Percentiles rank a stretch among this genome's conserved stretches.
Evolutionary conservation across 305 asterid species (phyloP).

Genomic region (Solanum aculeatissimum): DNA sequence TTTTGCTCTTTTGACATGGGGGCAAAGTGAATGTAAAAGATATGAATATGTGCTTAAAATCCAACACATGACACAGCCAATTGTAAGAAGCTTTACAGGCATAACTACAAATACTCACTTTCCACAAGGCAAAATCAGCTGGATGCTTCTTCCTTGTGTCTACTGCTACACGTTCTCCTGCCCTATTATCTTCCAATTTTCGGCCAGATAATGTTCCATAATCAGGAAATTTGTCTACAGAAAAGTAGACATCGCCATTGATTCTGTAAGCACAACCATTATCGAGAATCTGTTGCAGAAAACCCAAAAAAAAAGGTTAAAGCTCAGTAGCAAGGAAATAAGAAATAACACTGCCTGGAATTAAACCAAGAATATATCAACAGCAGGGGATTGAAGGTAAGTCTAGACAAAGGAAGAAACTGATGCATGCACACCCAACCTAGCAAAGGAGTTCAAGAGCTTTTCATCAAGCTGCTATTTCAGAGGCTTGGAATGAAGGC

Average conservation of each 20-base stretch:
- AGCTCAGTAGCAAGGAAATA: background rate
- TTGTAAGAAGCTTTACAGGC: background rate
- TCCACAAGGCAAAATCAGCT: slow-evolving; percentile 98
- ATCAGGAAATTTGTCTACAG: slow-evolving; percentile 73
- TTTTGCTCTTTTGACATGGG: background rate
- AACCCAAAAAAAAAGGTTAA: background rate
- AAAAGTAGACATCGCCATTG: slow-evolving; percentile 82
- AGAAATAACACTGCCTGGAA: background rate
- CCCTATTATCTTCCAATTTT: slow-evolving; percentile 85
- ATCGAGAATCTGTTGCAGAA: slow-evolving; percentile 55
- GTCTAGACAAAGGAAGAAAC: background rate
- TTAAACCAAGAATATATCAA: background rate
- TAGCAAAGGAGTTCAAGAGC: background rate
- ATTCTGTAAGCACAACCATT: slow-evolving; percentile 69
- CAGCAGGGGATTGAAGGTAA: background rate
- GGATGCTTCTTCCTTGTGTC: slow-evolving; percentile 89
- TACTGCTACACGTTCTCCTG: slow-evolving; percentile 92
- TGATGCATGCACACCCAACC: background rate
- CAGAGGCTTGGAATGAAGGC: background rate
- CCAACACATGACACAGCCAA: background rate
- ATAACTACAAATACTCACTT: slow-evolving; percentile 38
- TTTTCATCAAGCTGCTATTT: background rate
- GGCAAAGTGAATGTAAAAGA: background rate
- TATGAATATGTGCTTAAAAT: background rate
- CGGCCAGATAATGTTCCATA: slow-evolving; percentile 93